Base-by-base conservation (phyloP, 2,329 filamentous ascomycete species). In the Ophiosphaerella narmari region DNA sequence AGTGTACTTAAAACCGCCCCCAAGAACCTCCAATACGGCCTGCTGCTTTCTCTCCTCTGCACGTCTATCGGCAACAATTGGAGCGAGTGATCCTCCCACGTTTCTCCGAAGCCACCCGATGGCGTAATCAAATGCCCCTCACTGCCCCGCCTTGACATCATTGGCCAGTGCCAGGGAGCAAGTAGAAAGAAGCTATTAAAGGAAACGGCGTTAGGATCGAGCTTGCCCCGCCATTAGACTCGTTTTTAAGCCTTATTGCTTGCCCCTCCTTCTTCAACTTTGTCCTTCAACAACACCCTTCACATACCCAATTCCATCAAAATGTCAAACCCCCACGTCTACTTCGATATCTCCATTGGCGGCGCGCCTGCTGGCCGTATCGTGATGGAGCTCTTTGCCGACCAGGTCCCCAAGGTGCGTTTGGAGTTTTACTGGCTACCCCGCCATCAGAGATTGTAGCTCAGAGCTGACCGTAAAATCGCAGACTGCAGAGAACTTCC, bases 401-500 rank as follows among this genome's bases (percentile, higher is more conserved):
- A 66, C 54, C 38, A 94, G 54, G 91, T 96, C 29, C 93, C 93
- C 70, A 96, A 64, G 55, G 62, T 55, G 18, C 52, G 56, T 48
- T 47, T 40, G 11, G 18, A 32, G 43, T 36, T 31, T 3, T 37
- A 40, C 46, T 40, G 12, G 13, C 40, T 59, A 51, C 62, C 61
- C 61, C 62, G 53, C 59, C 48, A 50, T 57, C 54, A 55, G 46
- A 57, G 50, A 54, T 55, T 59, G 50, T 42, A 48, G 24, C 33
- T 36, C 45, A 29, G 29, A 6, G 48, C 62, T 66, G 33, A 64
- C 56, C 24, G 35, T 5, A 2, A 39, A 26, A 16, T 8, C 11
- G 16, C 24, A 95, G 82, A 97, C 92, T 9, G 90, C 89, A 55
- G 92, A 96, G 70, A 97, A 97, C 82, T 97, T 97, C 82, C 90